Conservation (phyloP, 2,329 filamentous ascomycete species). For the Colletotrichum falcatum region DNA sequence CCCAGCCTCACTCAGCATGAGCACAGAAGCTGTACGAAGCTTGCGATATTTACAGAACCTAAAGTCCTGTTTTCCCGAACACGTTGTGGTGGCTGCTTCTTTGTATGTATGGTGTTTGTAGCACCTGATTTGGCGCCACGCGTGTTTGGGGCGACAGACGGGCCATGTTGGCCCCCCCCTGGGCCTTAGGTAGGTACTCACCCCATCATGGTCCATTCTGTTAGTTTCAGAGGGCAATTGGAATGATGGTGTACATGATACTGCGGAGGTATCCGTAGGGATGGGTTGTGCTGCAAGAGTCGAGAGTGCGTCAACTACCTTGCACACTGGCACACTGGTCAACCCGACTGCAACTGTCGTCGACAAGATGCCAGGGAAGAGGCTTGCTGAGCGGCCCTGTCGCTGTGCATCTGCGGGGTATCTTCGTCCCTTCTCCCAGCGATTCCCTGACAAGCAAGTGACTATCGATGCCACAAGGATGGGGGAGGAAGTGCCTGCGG, state of each 20-base stretch:
- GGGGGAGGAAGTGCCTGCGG: background rate
- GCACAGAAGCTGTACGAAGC: background rate
- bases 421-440: conserved; percentile 35
- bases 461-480: conserved; percentile 26
- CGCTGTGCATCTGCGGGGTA: conserved; percentile 31
- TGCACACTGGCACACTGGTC: background rate
- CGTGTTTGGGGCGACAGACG: background rate
- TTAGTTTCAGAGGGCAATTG: background rate
- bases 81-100: conserved; percentile 4
- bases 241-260: too few relatives aligned
- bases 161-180: background rate
- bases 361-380: conserved; percentile 28
- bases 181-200: too few relatives aligned
- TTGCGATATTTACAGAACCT: background rate
- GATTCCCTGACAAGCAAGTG: conserved; percentile 16
- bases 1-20: background rate
- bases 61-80: background rate
- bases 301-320: conserved; percentile 1
- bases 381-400: conserved; percentile 24
- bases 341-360: conserved; percentile 13
- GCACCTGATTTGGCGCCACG: conserved; percentile 1
- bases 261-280: background rate
- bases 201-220: background rate
- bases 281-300: conserved; percentile 1
- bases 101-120: conserved; percentile 1